Evolutionary conservation across 2,329 filamentous ascomycete genomes (phyloP).

Genomic region (Ophiostoma populinum): DNA sequence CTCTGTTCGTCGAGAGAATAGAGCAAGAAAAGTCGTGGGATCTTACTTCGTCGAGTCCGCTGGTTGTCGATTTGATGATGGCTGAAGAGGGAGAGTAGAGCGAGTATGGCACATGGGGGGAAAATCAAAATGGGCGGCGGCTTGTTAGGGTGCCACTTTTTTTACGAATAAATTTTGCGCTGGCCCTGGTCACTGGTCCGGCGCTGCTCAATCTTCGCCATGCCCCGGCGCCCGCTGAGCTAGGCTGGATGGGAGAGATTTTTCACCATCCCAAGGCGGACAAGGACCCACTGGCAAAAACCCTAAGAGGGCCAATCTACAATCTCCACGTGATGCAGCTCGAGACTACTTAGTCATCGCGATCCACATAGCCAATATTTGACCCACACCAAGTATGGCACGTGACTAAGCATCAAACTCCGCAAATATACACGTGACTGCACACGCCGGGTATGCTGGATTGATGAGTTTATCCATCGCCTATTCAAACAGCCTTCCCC

Average conservation of each 20-base stretch:
- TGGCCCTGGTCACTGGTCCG: neutral
- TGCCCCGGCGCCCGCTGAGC: neutral
- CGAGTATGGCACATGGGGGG: constrained; percentile 3
- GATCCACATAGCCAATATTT: too few relatives aligned
- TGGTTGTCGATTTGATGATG: constrained; percentile 11
- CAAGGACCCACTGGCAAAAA: constrained; percentile 1
- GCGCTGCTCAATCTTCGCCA: neutral
- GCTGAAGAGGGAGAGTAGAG: constrained; percentile 6
- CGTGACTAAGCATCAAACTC: too few relatives aligned
- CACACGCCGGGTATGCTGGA: too few relatives aligned
- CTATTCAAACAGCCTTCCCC: too few relatives aligned
- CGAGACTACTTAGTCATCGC: neutral
- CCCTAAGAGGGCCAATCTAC: constrained; percentile 8
- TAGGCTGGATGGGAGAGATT: neutral
- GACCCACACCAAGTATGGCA: too few relatives aligned
- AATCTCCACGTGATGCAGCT: neutral
- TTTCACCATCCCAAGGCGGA: neutral
- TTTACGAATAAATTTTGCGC: constrained; percentile 4
- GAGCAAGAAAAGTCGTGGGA: constrained; percentile 20
- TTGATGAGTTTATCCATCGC: too few relatives aligned
- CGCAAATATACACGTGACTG: too few relatives aligned
- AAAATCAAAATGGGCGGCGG: constrained; percentile 9
- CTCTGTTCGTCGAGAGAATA: neutral
- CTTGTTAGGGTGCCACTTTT: constrained; percentile 8
- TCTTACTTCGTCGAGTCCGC: constrained; percentile 13